These are phyloP conservation scores for Penicillium egyptiacum DNA, from an alignment of 495 filamentous ascomycete species.

Conservation along the genomic window DNA sequence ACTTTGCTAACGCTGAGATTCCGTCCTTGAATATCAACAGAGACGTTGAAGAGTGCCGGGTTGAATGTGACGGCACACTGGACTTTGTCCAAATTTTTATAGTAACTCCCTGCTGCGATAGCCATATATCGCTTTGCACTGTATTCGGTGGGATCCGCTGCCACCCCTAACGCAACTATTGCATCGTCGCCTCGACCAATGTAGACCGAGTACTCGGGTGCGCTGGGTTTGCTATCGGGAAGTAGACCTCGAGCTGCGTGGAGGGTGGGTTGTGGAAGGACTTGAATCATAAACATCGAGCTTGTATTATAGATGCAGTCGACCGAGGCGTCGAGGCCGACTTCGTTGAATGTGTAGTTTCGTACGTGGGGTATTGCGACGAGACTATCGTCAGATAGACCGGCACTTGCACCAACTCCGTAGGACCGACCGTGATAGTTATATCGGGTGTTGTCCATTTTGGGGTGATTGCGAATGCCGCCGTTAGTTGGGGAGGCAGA, in stretches of 20 bases:
- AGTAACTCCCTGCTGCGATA: conserved; percentile 27
- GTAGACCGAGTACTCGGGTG: conserved; percentile 25
- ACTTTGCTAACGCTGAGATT: conserved; percentile 29
- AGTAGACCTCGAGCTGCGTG: conserved; percentile 21
- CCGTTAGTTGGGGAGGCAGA: conserved; percentile 26
- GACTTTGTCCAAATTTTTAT: conserved; percentile 26
- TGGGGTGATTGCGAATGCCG: conserved; percentile 19
- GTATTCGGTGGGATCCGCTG: conserved; percentile 5
- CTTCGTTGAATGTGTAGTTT: conserved; percentile 32
- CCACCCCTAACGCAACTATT: conserved; percentile 31
- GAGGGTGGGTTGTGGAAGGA: conserved; percentile 8
- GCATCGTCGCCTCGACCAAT: conserved; percentile 19
- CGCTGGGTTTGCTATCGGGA: conserved; percentile 20
- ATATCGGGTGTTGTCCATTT: conserved; percentile 38
- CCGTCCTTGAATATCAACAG: conserved; percentile 25
- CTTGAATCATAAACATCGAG: conserved; percentile 8
- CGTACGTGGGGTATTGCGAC: conserved; percentile 14
- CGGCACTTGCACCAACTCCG: conserved; percentile 34
- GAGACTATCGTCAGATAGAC: conserved; percentile 27
- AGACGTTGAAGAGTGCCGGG: conserved; percentile 31
- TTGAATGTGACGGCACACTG: conserved; percentile 34
- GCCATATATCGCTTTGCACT: conserved; percentile 16
- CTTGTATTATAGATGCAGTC: conserved; percentile 34
- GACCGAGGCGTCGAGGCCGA: conserved; percentile 25
- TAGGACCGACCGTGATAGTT: conserved; percentile 35